phyloP scores from a whole-genome alignment of 352 stramenopile genomes.

The Elongisporangium prolatum region DNA sequence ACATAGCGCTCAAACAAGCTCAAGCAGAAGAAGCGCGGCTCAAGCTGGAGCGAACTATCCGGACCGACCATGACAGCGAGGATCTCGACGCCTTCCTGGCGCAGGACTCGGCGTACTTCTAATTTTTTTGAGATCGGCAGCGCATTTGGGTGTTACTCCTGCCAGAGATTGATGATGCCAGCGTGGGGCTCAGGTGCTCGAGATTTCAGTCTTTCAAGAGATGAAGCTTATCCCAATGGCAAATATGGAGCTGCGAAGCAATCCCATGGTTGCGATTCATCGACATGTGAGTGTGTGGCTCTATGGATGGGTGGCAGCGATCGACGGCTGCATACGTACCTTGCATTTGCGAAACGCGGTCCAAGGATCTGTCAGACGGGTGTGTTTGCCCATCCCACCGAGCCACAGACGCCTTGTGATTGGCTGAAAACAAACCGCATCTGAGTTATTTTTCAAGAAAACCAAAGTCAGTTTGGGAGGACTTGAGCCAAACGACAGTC shows the following conservation, averaged over 20 bases:
- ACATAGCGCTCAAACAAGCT: constrained; percentile 22
- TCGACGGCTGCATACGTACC: background rate
- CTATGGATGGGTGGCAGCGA: background rate
- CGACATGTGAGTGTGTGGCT: background rate
- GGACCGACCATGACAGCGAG: constrained; percentile 39
- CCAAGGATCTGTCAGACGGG: background rate
- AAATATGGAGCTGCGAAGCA: background rate
- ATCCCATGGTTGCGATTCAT: background rate
- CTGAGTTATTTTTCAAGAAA: background rate
- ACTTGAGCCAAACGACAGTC: background rate
- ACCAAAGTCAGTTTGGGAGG: no score
- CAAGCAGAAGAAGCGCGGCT: constrained; percentile 25
- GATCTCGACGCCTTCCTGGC: constrained; percentile 63
- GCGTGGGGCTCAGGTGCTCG: background rate
- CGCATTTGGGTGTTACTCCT: background rate
- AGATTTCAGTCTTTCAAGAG: background rate
- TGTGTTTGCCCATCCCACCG: background rate
- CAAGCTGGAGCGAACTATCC: constrained; percentile 34
- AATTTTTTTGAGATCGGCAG: constrained; percentile 3
- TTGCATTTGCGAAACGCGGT: background rate
- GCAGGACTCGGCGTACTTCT: constrained; percentile 47
- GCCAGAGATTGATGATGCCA: background rate
- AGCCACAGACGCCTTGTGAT: background rate
- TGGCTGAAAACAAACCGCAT: background rate
- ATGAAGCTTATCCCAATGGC: background rate